phyloP scores from a whole-genome alignment of 176 grass and related monocot species.

The Canna indica region DNA sequence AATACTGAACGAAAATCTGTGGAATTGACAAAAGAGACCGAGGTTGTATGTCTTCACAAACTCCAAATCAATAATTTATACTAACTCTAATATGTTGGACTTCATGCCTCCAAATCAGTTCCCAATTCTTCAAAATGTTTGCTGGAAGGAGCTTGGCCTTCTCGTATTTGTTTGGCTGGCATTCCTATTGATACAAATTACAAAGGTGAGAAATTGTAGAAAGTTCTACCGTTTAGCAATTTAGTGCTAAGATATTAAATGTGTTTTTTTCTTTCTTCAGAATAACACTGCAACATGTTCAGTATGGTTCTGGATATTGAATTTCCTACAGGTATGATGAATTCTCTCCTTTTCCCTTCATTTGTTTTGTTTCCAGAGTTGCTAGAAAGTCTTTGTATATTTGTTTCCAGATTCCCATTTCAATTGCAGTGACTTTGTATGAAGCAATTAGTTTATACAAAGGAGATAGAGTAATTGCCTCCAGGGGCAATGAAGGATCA shows the following conservation, averaged over 20 bases:
- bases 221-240: slow-evolving; percentile 1
- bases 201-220: slow-evolving; percentile 36
- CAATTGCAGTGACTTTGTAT: slow-evolving; percentile 56
- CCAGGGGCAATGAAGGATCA: slow-evolving; percentile 42
- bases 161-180: slow-evolving; percentile 55
- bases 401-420: slow-evolving; percentile 54
- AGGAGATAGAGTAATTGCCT: slow-evolving; percentile 56
- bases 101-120: slow-evolving; percentile 20
- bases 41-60: not conserved
- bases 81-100: not conserved
- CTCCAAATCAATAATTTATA: not conserved
- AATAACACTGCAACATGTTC: slow-evolving; percentile 53
- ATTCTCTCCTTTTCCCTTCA: not conserved
- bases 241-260: not conserved
- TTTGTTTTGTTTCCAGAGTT: not conserved
- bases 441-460: slow-evolving; percentile 71
- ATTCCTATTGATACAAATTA: slow-evolving; percentile 61
- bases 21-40: not conserved
- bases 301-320: slow-evolving; percentile 51
- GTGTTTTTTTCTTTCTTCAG: slow-evolving; percentile 24
- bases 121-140: slow-evolving; percentile 54
- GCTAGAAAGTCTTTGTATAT: not conserved
- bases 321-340: slow-evolving; percentile 56
- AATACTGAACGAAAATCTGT: not conserved
- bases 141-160: slow-evolving; percentile 64